Percentiles rank a stretch among this genome's conserved stretches.
phyloP scores from a whole-genome alignment of 805 yeast species.

The Yamadazyma tumulicola region DNA sequence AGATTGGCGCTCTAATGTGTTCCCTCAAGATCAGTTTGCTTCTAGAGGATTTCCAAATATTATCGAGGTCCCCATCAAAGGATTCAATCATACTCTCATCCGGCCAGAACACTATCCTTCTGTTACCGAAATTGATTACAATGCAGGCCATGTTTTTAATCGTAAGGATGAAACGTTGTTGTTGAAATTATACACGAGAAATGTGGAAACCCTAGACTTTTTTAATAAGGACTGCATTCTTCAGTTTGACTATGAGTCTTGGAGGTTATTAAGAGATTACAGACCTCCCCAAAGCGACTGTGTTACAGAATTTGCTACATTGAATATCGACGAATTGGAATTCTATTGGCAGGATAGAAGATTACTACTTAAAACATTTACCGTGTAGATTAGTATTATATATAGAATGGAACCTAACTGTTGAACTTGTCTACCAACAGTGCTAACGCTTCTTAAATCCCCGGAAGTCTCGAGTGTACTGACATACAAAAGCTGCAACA shows the following conservation, averaged over 20 bases:
- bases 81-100: constrained; percentile 19
- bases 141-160: constrained; percentile 12
- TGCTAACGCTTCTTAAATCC: too few species aligned
- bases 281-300: constrained; percentile 15
- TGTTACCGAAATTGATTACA: constrained; percentile 1
- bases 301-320: constrained; percentile 4
- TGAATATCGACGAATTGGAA: constrained; percentile 14
- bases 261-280: constrained; percentile 23
- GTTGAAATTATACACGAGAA: constrained; percentile 20
- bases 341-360: constrained; percentile 16
- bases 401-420: too few species aligned
- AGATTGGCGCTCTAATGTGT: constrained; percentile 14
- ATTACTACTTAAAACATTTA: constrained; percentile 5
- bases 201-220: constrained; percentile 24
- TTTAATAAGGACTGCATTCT: constrained; percentile 16
- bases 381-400: constrained; percentile 2
- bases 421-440: too few species aligned
- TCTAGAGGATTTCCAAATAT: constrained; percentile 14
- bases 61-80: constrained; percentile 22
- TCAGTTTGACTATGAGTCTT: constrained; percentile 22
- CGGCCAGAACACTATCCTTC: constrained; percentile 21
- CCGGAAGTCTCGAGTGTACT: constrained; percentile 24
- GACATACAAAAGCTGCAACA: constrained; percentile 37
- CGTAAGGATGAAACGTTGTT: constrained; percentile 21
- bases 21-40: constrained; percentile 12